Percentiles rank a stretch among this genome's conserved stretches.
phyloP scores from a whole-genome alignment of 129 eudicot genomes.

The Pulicaria dysenterica region DNA sequence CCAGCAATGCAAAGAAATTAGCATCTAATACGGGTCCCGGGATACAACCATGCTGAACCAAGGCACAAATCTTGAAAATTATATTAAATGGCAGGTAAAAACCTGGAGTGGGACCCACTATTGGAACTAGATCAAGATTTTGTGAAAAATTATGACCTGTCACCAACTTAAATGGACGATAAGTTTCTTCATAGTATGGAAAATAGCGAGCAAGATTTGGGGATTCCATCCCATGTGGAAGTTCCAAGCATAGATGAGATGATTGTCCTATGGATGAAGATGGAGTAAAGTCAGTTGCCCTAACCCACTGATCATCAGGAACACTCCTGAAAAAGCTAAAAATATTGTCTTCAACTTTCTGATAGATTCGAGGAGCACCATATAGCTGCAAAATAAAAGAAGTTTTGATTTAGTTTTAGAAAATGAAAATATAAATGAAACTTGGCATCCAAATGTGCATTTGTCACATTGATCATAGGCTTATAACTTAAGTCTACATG shows the following conservation, averaged over 20 bases:
- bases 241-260: slow-evolving; percentile 69
- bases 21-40: slow-evolving; percentile 70
- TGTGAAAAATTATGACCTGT: slow-evolving; percentile 50
- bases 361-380: slow-evolving; percentile 77
- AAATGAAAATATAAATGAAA: not conserved
- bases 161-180: slow-evolving; percentile 40
- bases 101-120: slow-evolving; percentile 45
- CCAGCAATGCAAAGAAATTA: slow-evolving; percentile 52
- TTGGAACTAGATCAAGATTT: slow-evolving; percentile 60
- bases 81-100: slow-evolving; percentile 53
- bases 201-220: slow-evolving; percentile 60
- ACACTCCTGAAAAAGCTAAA: slow-evolving; percentile 41
- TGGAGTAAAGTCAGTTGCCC: slow-evolving; percentile 78
- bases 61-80: slow-evolving; percentile 56
- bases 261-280: slow-evolving; percentile 71
- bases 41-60: slow-evolving; percentile 84
- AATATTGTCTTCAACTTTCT: slow-evolving; percentile 38
- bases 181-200: slow-evolving; percentile 49
- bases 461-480: not conserved
- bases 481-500: not conserved
- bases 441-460: not conserved
- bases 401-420: not conserved
- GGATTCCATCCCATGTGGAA: slow-evolving; percentile 47
- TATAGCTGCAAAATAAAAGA: slow-evolving; percentile 41
- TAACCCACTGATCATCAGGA: slow-evolving; percentile 75